Evolutionary conservation across 2,329 filamentous ascomycete species (phyloP), one percentile per base, ranked within the genome.

Genomic region (Phoma herbarum): DNA sequence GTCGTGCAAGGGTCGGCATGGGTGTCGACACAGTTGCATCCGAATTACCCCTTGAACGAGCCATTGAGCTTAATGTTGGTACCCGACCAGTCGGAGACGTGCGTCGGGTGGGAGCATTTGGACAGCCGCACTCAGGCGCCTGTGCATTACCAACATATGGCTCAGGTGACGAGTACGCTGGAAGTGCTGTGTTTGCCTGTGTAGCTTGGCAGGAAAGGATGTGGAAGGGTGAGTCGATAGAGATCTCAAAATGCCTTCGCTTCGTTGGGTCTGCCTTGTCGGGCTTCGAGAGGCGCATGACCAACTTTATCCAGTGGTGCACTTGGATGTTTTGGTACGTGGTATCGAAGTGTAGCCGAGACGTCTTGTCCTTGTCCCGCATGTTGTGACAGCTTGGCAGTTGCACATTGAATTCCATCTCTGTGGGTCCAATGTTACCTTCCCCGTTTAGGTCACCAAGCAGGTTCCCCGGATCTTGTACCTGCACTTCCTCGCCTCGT

Each of bases 271-370:
- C 91, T 11, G 89, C 87, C 37, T 88, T 85, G 68, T 97, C 93
- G 14, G 90, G 82, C 68, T 92, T 92, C 28, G 93, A 97, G 45
- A 97, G 88, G 51, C 93, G 90, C 87, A 97, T 91, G 61, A 97
- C 92, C 71, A 97, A 92, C 91, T 97, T 97, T 77, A 97, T 96
- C 93, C 93, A 97, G 75, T 97, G 93, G 74, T 92, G 92, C 52
- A 97, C 93, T 70, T 95, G 92, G 51, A 96, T 94, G 63, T 96
- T 96, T 72, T 92, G 90, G 83, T 94, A 97, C 57, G 92, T 96
- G 53, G 92, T 96, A 73, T 97, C 93, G 52, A 94, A 94, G 74
- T 97, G 90, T 59, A 97, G 79, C 59, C 87, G 85, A 58, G 86
- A 83, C 25, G 77, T 72, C 62, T 84, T 83, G 70, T 93, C 89